Evolutionary conservation across 495 filamentous ascomycete genomes (phyloP), one percentile per base, ranked within the genome.

Genomic region (Podospora didyma): DNA sequence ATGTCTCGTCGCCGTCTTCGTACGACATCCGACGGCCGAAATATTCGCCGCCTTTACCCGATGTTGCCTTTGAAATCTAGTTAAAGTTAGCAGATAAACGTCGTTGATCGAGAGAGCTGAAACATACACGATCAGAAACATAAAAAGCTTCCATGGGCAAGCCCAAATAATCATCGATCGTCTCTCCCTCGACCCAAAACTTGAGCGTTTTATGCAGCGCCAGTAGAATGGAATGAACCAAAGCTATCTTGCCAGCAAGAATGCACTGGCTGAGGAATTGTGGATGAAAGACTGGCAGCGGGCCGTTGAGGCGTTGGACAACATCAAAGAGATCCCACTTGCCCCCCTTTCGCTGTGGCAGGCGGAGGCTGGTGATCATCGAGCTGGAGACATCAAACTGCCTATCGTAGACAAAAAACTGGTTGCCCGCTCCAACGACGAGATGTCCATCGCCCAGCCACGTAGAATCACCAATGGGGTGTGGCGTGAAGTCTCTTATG

Each of bases 201-300:
- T 90, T 92, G 21, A 99, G 74, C 47, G 84, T 88, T 57, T 86
- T 83, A 60, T 87, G 80, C n/a, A 99, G 75, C 23, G 79, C 83
- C 57, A 88, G 72, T 51, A 97, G 68, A 7, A 97, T 84, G 14
- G 77, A 78, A 62, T 93, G 87, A 19, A 93, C 92, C 9, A 92
- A 63, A 17, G 65, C 69, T 28, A 80, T 82, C 67, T 95, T 95
- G 2, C 92, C 93, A 19, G 86, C 78, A 7, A 96, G 78, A 23
- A 96, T 92, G 60, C 89, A 92, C 68, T 97, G 92, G 55, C 87
- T 86, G 7, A 99, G 69, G 59, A 96, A 90, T 63, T 96, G 90
- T 7, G 95, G 95, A 62, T 99, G 94, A 64, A 92, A 99, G 7
- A 95, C 82, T 5, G 95, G 93, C 28, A 97, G 75, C 16, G 92